These are phyloP conservation scores for Aegilops bicornis DNA, from an alignment of 176 grass and related monocot genomes.

Conservation along the genomic window DNA sequence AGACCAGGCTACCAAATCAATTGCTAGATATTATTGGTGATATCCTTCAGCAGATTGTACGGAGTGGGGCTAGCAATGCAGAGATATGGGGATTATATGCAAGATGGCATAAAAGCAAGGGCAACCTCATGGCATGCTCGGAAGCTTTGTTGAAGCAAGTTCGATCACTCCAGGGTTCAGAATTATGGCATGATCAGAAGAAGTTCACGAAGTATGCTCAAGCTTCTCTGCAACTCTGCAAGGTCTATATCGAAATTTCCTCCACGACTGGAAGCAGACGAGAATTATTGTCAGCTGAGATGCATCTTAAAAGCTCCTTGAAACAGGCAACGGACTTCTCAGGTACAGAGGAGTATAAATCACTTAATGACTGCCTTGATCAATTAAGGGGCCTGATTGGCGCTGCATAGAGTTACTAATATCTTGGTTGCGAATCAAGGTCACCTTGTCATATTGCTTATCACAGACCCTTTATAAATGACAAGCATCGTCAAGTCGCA, in stretches of 20 bases:
- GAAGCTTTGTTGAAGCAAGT: constrained; percentile 88
- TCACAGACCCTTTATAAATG: too few species aligned
- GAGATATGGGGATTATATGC: constrained; percentile 86
- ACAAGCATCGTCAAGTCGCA: neutral
- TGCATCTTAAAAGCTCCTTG: constrained; percentile 81
- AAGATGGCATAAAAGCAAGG: constrained; percentile 74
- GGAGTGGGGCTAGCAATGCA: constrained; percentile 50
- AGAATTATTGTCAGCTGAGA: constrained; percentile 72
- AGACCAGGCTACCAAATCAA: constrained; percentile 48
- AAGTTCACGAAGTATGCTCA: constrained; percentile 80
- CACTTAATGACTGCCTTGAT: neutral
- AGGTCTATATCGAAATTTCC: constrained; percentile 73
- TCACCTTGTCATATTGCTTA: neutral
- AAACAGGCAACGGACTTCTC: constrained; percentile 53
- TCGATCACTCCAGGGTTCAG: constrained; percentile 84
- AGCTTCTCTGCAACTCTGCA: constrained; percentile 72
- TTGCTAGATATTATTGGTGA: constrained; percentile 74
- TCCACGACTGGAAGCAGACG: constrained; percentile 52
- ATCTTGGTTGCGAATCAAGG: neutral
- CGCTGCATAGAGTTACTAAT: neutral
- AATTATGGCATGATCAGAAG: constrained; percentile 60
- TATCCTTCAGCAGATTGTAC: constrained; percentile 68
- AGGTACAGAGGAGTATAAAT: neutral
- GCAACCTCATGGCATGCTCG: constrained; percentile 73
- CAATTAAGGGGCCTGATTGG: neutral